Conservation (phyloP, 2,329 filamentous ascomycete genomes). For the Neodidymelliopsis sp. region DNA sequence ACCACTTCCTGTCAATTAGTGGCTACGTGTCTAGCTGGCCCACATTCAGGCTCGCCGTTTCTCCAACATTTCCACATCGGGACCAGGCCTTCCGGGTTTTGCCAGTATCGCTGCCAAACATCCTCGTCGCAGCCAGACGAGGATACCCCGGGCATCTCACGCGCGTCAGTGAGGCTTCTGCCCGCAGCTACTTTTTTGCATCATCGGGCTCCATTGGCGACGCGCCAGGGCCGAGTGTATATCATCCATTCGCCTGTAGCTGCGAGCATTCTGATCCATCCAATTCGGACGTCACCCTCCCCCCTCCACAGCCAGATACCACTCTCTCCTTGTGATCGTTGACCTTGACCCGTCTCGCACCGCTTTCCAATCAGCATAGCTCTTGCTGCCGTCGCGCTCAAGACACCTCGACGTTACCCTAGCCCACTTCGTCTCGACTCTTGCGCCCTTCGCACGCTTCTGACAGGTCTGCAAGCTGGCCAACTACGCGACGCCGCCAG, state of each 20-base stretch:
- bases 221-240: constrained; percentile 48
- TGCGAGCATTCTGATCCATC: constrained; percentile 36
- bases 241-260: constrained; percentile 46
- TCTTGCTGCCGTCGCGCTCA: constrained; percentile 18
- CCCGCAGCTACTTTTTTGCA: constrained; percentile 41
- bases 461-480: constrained; percentile 66
- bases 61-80: constrained; percentile 49
- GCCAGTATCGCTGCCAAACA: constrained; percentile 34
- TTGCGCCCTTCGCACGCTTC: constrained; percentile 26
- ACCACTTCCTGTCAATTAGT: constrained; percentile 39
- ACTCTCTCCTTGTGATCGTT: constrained; percentile 19
- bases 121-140: constrained; percentile 47
- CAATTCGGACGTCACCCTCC: constrained; percentile 39
- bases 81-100: constrained; percentile 43
- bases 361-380: constrained; percentile 21
- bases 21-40: constrained; percentile 42
- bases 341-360: constrained; percentile 18
- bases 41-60: constrained; percentile 35
- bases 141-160: constrained; percentile 45
- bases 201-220: constrained; percentile 49
- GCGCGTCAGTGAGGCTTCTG: constrained; percentile 47
- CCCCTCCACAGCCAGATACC: constrained; percentile 12
- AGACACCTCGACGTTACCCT: constrained; percentile 15
- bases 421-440: constrained; percentile 16
- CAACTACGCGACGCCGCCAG: constrained; percentile 67